These are phyloP conservation scores for Anastatica hierochuntica DNA, from an alignment of 345 rosid genomes.

Conservation along the genomic window DNA sequence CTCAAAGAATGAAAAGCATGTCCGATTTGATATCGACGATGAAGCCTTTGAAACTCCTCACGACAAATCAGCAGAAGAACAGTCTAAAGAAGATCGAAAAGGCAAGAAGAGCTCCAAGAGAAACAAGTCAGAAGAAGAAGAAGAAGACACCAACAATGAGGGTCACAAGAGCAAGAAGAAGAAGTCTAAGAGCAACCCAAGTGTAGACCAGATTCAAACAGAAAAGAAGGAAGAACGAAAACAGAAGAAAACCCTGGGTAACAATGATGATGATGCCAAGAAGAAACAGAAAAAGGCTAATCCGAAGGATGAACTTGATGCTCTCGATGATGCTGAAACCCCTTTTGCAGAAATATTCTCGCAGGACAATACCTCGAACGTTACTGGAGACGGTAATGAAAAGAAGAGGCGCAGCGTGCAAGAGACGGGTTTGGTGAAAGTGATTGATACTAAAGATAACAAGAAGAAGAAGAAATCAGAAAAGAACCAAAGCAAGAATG, in stretches of 20 bases:
- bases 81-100: slow-evolving; percentile 3
- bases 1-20: slow-evolving; percentile 25
- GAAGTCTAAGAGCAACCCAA: slow-evolving; percentile 17
- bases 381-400: slow-evolving; percentile 7
- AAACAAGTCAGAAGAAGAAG: slow-evolving; percentile 7
- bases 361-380: slow-evolving; percentile 13
- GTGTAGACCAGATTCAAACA: not conserved
- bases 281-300: slow-evolving; percentile 25
- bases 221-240: not conserved
- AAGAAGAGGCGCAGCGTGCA: slow-evolving; percentile 22
- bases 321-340: slow-evolving; percentile 48
- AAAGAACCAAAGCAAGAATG: slow-evolving; percentile 24
- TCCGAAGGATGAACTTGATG: slow-evolving; percentile 36
- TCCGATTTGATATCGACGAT: slow-evolving; percentile 12
- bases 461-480: slow-evolving; percentile 34
- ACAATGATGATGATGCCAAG: slow-evolving; percentile 8
- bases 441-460: slow-evolving; percentile 19
- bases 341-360: slow-evolving; percentile 55
- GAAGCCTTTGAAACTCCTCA: slow-evolving; percentile 18
- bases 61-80: slow-evolving; percentile 20
- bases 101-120: slow-evolving; percentile 24
- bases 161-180: slow-evolving; percentile 18
- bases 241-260: slow-evolving; percentile 7
- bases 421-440: slow-evolving; percentile 16
- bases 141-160: slow-evolving; percentile 7